Evolutionary conservation across 345 rosid species (phyloP), one percentile per base, ranked within the genome.

Genomic region (Eutrema heterophyllum): DNA sequence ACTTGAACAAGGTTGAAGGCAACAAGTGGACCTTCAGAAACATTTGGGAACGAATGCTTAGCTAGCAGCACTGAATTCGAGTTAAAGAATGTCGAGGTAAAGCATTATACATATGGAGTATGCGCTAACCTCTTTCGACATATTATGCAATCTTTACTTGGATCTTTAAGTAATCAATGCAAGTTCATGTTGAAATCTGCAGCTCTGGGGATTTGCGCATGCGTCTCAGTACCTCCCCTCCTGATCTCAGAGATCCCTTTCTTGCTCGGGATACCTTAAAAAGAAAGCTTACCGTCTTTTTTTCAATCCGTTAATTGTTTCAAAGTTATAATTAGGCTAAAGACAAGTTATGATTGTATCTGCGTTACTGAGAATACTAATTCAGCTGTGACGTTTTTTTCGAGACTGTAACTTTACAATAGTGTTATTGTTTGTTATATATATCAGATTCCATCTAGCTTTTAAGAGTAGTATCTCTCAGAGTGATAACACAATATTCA

Each of bases 141-240:
- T 59, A 40, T 9, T 59, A 44, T 2, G 7, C 52, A 49, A 57
- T 50, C 55, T 74, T 7, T 40, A 39, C 7, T 29, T 48, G 24
- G 30, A 53, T 14, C 56, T 32, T 59, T 14, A 26, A 75, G 49
- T 68, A 51, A 40, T 41, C n/a, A 11, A 5, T 51, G 8, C 27
- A 66, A 27, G 27, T 54, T 68, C 26, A 29, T 49, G 38, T 80
- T 78, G 24, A 40, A 29, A 16, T 41, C 6, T 83, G 88, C 96
- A 93, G 96, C 89, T 93, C 2, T 93, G 97, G 96, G 97, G 97
- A 8, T 93, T 90, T 69, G 75, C 86, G 0, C 90, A 93, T 58
- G 69, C 79, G 16, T 89, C 94, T 63, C 82, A 57, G 32, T 83
- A 83, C 80, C 59, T 82, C 5, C 71, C 79, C 46, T 81, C 80